Percentiles rank a stretch among this genome's conserved stretches.
These are phyloP conservation scores for Crithidia fasciculata DNA, from an alignment of 208 protist species.

Conservation along the genomic window DNA sequence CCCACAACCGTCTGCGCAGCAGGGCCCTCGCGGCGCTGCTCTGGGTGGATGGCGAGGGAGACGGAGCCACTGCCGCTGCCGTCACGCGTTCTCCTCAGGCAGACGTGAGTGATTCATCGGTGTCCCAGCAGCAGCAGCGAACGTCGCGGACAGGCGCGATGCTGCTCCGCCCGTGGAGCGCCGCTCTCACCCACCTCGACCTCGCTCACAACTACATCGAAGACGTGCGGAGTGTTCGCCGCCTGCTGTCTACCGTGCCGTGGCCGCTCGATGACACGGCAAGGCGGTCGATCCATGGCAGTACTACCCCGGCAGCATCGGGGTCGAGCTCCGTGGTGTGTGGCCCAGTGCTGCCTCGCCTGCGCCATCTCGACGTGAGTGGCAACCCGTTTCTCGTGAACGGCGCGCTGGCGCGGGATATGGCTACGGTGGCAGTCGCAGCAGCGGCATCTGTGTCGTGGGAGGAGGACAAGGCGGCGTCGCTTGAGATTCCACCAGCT, in stretches of 20 bases:
- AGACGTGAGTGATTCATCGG: not conserved
- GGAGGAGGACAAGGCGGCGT: not conserved
- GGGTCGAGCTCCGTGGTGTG: not conserved
- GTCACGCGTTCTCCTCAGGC: not conserved
- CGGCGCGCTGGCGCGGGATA: constrained; percentile 28
- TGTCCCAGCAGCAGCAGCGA: not conserved
- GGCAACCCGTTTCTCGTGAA: constrained; percentile 42
- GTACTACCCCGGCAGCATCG: not conserved
- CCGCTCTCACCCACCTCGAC: constrained; percentile 31
- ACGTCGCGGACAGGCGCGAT: not conserved
- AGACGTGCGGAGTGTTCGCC: constrained; percentile 22
- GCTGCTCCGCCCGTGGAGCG: constrained; percentile 29
- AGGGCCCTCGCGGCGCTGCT: constrained; percentile 6
- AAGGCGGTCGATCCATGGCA: not conserved
- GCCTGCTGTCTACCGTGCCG: not conserved
- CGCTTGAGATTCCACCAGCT: not conserved
- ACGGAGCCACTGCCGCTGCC: not conserved
- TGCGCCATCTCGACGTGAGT: constrained; percentile 31
- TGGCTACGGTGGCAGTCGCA: not conserved
- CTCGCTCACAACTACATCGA: constrained; percentile 46
- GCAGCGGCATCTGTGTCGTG: not conserved
- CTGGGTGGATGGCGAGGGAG: not conserved
- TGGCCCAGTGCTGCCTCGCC: constrained; percentile 17
- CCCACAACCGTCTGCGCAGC: constrained; percentile 28
- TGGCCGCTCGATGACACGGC: constrained; percentile 1